Conservation (phyloP, 345 rosid species). For the Acer campestre region DNA sequence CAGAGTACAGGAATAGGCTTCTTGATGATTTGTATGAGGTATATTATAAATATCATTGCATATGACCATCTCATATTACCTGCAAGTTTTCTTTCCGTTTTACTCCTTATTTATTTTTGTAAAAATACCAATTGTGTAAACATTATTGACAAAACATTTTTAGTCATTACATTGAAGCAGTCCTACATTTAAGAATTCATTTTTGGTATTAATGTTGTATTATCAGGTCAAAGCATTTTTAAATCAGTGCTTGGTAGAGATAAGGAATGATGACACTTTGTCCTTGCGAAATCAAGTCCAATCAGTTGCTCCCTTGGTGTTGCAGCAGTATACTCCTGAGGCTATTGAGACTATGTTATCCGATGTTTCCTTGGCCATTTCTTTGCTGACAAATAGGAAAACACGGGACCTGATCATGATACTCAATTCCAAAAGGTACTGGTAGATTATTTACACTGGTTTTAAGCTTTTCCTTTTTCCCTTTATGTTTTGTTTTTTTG, state of each 20-base stretch:
- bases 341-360: constrained; percentile 69
- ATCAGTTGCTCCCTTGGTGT: constrained; percentile 84
- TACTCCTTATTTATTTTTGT: not conserved
- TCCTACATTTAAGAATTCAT: constrained; percentile 7
- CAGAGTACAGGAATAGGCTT: constrained; percentile 86
- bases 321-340: constrained; percentile 87
- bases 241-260: constrained; percentile 73
- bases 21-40: constrained; percentile 97
- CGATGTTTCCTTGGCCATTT: constrained; percentile 62
- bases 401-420: constrained; percentile 86
- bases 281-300: constrained; percentile 94
- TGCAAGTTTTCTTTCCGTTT: constrained; percentile 1
- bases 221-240: constrained; percentile 85
- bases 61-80: constrained; percentile 2
- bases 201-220: constrained; percentile 18
- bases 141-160: not conserved
- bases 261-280: constrained; percentile 71
- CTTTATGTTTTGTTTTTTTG: not conserved
- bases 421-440: constrained; percentile 90
- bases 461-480: constrained; percentile 13
- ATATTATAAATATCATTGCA: constrained; percentile 11
- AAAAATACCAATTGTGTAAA: not conserved
- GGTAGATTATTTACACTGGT: constrained; percentile 11
- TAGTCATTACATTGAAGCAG: not conserved
- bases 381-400: constrained; percentile 82